Base-by-base conservation (phyloP, 2,329 filamentous ascomycete genomes). In the Venturia carpophila region DNA sequence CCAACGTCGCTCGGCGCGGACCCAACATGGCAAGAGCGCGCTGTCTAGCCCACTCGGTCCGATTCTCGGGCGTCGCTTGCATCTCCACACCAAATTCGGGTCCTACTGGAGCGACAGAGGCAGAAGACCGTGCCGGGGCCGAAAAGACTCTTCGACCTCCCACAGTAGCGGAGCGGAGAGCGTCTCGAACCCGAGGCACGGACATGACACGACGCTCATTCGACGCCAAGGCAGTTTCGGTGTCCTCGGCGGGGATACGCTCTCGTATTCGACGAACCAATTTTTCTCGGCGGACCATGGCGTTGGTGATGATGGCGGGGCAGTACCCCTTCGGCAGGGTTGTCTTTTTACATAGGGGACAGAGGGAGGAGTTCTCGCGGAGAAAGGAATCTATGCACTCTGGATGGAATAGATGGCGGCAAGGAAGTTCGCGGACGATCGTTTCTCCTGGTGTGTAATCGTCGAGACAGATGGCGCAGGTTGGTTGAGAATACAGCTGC, bases 351-450 rank as follows among this genome's bases (percentile, higher is more conserved):
- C 94, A 99, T 70, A 96, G 80, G 0, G 94, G 93, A 71, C 94
- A 99, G 1, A 97, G 81, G 21, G 90, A 95, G 72, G 90, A 95
- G 72, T 88, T 88, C 64, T 86, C 82, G 55, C 83, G 81, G 15
- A 97, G 80, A 71, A 94, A 96, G 27, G 87, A 84, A 72, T 97
- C 92, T 68, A 97, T 92, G 72, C 94, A 99, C 68, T 90, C 88
- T 0, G 90, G 88, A 69, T 99, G 93, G 75, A 92, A 99, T 65
- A 97, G 93, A 73, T 99, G 94, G 0, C 89, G 87, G 70, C 94
- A 99, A 0, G 91, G 86, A 2, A 97, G 80, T 75, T 97, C 90
- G 65, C 92, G 88, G 65, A 97, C 92, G 24, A 86, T 83, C 0
- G 90, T 88, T 21, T 81, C 77, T 45, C 84, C 83, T 19, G 86